Evolutionary conservation across 2,329 filamentous ascomycete species (phyloP).

Genomic region (Penicillium crustosum): DNA sequence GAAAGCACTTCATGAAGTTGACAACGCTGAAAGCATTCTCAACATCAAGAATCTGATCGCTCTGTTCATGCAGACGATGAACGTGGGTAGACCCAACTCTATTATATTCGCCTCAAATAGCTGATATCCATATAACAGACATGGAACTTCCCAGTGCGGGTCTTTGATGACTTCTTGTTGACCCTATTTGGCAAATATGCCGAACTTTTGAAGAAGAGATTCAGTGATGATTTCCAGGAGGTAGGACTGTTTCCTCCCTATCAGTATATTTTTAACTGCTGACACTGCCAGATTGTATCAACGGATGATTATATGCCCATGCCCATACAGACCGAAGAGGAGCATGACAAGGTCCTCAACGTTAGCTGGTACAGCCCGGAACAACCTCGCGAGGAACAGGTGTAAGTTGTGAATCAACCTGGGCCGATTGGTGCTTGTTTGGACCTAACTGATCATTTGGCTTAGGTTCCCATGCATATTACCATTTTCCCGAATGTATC

Average conservation of each 20-base stretch:
- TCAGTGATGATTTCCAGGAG: slow-evolving; percentile 95
- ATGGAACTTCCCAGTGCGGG: slow-evolving; percentile 82
- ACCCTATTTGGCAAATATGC: slow-evolving; percentile 91
- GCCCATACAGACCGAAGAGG: slow-evolving; percentile 85
- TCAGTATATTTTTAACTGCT: slow-evolving; percentile 5
- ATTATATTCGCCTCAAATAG: neutral
- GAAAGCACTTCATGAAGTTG: slow-evolving; percentile 73
- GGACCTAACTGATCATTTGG: slow-evolving; percentile 1
- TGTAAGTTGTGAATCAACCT: slow-evolving; percentile 50
- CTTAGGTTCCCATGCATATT: slow-evolving; percentile 86
- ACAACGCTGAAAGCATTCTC: slow-evolving; percentile 84
- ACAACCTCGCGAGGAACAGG: slow-evolving; percentile 70
- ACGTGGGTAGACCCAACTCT: slow-evolving; percentile 55
- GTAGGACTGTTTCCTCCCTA: slow-evolving; percentile 42
- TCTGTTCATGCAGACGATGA: slow-evolving; percentile 97
- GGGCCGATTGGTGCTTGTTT: neutral
- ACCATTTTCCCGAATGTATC: slow-evolving; percentile 99
- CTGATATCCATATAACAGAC: slow-evolving; percentile 53
- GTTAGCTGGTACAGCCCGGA: slow-evolving; percentile 95
- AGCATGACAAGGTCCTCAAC: slow-evolving; percentile 93
- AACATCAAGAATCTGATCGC: slow-evolving; percentile 93
- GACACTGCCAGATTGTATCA: slow-evolving; percentile 58
- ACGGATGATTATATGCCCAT: slow-evolving; percentile 99
- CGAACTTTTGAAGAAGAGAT: slow-evolving; percentile 82
- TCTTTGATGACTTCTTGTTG: slow-evolving; percentile 82